phyloP scores from a whole-genome alignment of 306 rosid species.

The Luffa acutangula region DNA sequence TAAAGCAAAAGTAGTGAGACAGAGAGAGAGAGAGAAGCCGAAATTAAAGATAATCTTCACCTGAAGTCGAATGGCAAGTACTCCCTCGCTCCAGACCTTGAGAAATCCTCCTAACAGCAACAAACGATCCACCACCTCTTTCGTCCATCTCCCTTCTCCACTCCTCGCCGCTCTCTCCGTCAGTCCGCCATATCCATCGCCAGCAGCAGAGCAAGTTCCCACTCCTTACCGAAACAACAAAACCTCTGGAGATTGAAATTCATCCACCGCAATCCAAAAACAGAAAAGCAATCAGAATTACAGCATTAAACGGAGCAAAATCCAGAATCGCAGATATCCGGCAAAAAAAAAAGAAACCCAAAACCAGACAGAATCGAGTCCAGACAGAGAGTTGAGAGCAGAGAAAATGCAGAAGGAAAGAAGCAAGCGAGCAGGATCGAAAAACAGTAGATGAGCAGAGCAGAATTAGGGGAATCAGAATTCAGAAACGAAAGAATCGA shows the following conservation, averaged over 20 bases:
- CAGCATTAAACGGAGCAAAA: not conserved
- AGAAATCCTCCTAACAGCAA: constrained; percentile 92
- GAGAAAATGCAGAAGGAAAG: not conserved
- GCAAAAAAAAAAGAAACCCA: not conserved
- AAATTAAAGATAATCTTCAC: constrained; percentile 20
- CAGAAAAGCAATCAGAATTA: not conserved
- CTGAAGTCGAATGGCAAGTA: constrained; percentile 79
- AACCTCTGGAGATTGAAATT: not conserved
- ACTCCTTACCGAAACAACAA: not conserved
- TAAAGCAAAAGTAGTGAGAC: constrained; percentile 3
- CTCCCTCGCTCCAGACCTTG: constrained; percentile 83
- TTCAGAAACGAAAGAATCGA: not conserved
- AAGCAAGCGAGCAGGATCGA: not conserved
- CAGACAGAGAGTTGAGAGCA: not conserved
- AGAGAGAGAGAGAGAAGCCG: not conserved
- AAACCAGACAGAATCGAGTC: not conserved
- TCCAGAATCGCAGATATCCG: not conserved
- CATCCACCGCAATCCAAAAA: constrained; percentile 5
- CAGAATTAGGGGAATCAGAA: constrained; percentile 1
- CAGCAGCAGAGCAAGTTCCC: not conserved
- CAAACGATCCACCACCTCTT: constrained; percentile 93
- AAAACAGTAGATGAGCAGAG: not conserved
- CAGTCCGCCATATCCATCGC: constrained; percentile 10
- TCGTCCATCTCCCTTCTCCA: constrained; percentile 52
- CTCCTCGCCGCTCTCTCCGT: constrained; percentile 2